Evolutionary conservation across 2,329 filamentous ascomycete species (phyloP).

Genomic region (Colletotrichum sp.): DNA sequence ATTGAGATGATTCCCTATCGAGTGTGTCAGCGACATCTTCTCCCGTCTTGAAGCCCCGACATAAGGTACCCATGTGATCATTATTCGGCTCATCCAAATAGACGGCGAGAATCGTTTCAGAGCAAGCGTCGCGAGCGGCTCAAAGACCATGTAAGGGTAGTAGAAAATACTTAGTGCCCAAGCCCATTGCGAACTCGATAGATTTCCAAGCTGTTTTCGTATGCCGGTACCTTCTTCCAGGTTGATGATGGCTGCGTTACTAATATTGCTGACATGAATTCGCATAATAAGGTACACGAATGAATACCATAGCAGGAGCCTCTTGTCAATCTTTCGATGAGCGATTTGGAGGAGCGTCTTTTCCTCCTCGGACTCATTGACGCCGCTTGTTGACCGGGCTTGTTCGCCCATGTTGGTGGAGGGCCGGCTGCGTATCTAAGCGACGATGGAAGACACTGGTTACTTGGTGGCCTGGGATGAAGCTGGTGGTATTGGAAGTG

Average conservation of each 20-base stretch:
- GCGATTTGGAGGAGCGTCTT: conserved; percentile 15
- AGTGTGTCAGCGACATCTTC: background rate
- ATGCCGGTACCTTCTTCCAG: conserved; percentile 30
- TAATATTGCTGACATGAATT: conserved; percentile 29
- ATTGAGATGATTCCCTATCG: conserved; percentile 24
- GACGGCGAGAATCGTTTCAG: conserved; percentile 26
- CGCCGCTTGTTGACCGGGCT: background rate
- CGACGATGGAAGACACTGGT: background rate
- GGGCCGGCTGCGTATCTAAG: background rate
- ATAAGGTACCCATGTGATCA: conserved; percentile 26
- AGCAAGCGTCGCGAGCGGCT: conserved; percentile 26
- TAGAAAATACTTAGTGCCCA: conserved; percentile 29
- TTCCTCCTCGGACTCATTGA: background rate
- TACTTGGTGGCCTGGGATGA: background rate
- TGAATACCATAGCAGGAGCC: conserved; percentile 27
- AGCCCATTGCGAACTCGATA: conserved; percentile 28
- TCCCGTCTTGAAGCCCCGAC: too few relatives aligned
- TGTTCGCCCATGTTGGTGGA: background rate
- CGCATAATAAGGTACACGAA: conserved; percentile 29
- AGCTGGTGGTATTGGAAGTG: background rate
- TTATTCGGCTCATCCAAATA: conserved; percentile 29
- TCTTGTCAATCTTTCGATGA: conserved; percentile 27
- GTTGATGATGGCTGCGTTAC: conserved; percentile 31
- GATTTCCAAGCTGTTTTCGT: conserved; percentile 25
- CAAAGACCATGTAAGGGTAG: conserved; percentile 30